Base-by-base conservation (phyloP, 2,329 filamentous ascomycete species). In the Aureobasidium namibiae region DNA sequence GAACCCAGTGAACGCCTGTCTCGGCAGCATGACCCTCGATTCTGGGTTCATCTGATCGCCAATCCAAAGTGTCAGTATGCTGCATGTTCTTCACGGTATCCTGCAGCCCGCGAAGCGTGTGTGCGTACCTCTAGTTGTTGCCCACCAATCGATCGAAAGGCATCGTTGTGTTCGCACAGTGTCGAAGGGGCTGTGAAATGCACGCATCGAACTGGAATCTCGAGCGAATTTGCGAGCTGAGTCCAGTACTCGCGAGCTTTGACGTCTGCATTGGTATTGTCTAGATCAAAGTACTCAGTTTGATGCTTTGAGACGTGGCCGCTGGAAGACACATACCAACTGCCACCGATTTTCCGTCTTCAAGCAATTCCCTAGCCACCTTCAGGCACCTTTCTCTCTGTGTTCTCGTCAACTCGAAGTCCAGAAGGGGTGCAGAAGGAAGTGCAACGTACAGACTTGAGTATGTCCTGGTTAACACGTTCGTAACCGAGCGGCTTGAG, bases 261-360 rank as follows among this genome's bases (percentile, higher is more conserved):
- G 11, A 79, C 71, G 73, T 95, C 88, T 31, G 92, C 84, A 70
- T 99, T 99, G n/a, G 94, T 97, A 72, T 96, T 97, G 73, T 99
- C 94, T 94, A 18, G 4, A 23, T 44, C n/a, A 10, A n/a, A 2
- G 10, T 7, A 23, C 7, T 54, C 36, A 54, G 18, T 16, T 9
- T 8, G 18, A 14, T 21, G 13, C 10, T n/a, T 24, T 34, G 3
- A n/a, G 13, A 8, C 16, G 4, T 23, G 16, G 31, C 10, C 34
- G 29, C 11, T 11, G 13, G 24, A 26, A 11, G 10, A n/a, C 2
- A 54, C 84, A 65, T 79, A 94, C 90, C 90, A 61, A 97, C 81
- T 26, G 81, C 90, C 4, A 96, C 84, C 2, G 89, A 88, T 23
- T 78, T 78, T 1, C 86, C 85, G 24, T 82, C 78, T 41, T 79